These are phyloP conservation scores for Marasmius fiardii DNA, from an alignment of 1,284 basidiomycete species.

Conservation along the genomic window DNA sequence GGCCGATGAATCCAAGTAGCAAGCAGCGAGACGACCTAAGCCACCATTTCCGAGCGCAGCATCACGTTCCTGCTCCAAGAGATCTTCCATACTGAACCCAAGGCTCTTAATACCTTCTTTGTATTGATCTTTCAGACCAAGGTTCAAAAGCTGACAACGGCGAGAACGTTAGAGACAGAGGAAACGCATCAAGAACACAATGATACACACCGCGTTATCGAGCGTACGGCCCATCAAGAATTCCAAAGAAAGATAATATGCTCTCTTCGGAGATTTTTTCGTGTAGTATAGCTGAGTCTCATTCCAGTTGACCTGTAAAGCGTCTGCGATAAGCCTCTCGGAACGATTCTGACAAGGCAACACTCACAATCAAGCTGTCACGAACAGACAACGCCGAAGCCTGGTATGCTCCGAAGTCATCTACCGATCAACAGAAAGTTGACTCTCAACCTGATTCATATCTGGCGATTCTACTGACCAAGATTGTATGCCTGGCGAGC, in stretches of 20 bases:
- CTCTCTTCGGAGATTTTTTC: slow-evolving; percentile 72
- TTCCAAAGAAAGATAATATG: slow-evolving; percentile 90
- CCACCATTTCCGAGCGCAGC: slow-evolving; percentile 89
- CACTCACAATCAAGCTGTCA: slow-evolving; percentile 76
- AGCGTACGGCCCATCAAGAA: slow-evolving; percentile 89
- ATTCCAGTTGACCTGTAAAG: slow-evolving; percentile 71
- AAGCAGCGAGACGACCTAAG: slow-evolving; percentile 88
- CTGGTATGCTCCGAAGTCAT: slow-evolving; percentile 79
- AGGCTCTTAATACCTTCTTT: slow-evolving; percentile 65
- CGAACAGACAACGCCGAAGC: slow-evolving; percentile 78
- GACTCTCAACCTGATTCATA: neutral
- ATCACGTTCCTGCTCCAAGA: slow-evolving; percentile 85
- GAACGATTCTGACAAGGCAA: neutral
- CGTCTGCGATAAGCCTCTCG: neutral
- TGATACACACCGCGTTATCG: slow-evolving; percentile 63
- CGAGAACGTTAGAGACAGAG: neutral
- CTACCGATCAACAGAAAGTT: slow-evolving; percentile 26
- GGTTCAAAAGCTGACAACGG: slow-evolving; percentile 63
- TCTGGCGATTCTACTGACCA: slow-evolving; percentile 26
- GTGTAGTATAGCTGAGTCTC: slow-evolving; percentile 70
- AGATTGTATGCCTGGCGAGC: slow-evolving; percentile 87
- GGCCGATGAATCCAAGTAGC: slow-evolving; percentile 85
- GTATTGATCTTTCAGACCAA: slow-evolving; percentile 79
- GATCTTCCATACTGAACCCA: slow-evolving; percentile 85
- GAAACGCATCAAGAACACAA: neutral